A percentile compares a stretch with the other conserved stretches of the same genome.
These are phyloP conservation scores for Cryphonectria carpinicola DNA, from an alignment of 2,329 filamentous ascomycete genomes.

Conservation along the genomic window DNA sequence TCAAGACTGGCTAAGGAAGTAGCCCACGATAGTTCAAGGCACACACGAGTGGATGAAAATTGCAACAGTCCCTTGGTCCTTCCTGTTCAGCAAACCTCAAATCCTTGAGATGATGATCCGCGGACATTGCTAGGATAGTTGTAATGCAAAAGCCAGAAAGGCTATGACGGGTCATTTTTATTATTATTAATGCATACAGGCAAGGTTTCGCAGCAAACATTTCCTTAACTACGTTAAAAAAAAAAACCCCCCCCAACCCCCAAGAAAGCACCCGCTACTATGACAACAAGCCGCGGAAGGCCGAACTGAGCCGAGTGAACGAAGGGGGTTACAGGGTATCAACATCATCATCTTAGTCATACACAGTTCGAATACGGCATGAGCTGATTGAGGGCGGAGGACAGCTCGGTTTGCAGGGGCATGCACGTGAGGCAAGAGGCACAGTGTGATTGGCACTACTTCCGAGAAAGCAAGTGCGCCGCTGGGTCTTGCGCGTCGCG, in stretches of 20 bases:
- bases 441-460: slow-evolving; percentile 16
- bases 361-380: slow-evolving; percentile 3
- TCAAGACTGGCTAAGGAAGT: background rate
- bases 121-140: background rate
- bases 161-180: background rate
- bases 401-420: background rate
- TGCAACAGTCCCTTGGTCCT: background rate
- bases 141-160: background rate
- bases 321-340: background rate
- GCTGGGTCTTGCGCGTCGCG: background rate
- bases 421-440: background rate
- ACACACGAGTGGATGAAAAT: background rate
- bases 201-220: background rate
- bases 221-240: background rate
- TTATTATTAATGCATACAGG: background rate
- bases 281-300: background rate
- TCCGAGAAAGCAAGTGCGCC: background rate
- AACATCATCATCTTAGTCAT: background rate
- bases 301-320: background rate
- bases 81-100: background rate
- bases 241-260: no score
- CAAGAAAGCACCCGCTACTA: background rate
- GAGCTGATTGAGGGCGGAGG: background rate
- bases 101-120: background rate
- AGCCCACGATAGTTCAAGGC: background rate